Conservation (phyloP, 75 land plant species). For the Picea sitchensis region DNA sequence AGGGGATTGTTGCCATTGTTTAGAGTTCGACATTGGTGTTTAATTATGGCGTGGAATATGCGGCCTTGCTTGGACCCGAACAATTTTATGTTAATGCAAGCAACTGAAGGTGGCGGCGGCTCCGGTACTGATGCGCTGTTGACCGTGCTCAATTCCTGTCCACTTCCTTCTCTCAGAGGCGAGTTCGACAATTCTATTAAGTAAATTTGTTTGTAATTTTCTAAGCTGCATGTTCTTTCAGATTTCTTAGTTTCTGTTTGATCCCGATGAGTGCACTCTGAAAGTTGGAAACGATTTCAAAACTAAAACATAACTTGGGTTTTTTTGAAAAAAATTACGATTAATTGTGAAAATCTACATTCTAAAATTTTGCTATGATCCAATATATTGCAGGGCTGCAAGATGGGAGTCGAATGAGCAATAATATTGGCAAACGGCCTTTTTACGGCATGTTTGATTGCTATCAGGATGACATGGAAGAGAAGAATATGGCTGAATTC, state of each 20-base stretch:
- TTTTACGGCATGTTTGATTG: slow-evolving; percentile 4
- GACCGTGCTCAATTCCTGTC: background rate
- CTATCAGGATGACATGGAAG: background rate
- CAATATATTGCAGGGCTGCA: slow-evolving; percentile 1
- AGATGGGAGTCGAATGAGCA: background rate
- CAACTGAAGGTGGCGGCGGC: background rate
- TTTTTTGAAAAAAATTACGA: background rate
- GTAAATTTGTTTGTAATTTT: background rate
- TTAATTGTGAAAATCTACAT: background rate
- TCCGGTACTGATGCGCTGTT: background rate
- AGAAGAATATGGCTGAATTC: background rate
- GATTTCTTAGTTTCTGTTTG: too few species aligned
- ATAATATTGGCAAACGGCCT: background rate
- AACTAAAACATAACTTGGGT: too few species aligned
- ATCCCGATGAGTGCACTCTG: too few species aligned
- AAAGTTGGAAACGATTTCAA: too few species aligned
- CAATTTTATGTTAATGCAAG: background rate
- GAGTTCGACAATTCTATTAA: background rate
- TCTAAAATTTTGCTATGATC: background rate
- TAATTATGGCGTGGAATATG: slow-evolving; percentile 3
- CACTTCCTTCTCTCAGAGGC: slow-evolving; percentile 5
- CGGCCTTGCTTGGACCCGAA: background rate
- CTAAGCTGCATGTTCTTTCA: too few species aligned
- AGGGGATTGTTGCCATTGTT: background rate
- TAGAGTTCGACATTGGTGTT: background rate